A percentile compares a stretch with the other conserved stretches of the same genome.
Conservation (phyloP, 2,329 filamentous ascomycete genomes). For the Paecilomyces dactylethromorphus region DNA sequence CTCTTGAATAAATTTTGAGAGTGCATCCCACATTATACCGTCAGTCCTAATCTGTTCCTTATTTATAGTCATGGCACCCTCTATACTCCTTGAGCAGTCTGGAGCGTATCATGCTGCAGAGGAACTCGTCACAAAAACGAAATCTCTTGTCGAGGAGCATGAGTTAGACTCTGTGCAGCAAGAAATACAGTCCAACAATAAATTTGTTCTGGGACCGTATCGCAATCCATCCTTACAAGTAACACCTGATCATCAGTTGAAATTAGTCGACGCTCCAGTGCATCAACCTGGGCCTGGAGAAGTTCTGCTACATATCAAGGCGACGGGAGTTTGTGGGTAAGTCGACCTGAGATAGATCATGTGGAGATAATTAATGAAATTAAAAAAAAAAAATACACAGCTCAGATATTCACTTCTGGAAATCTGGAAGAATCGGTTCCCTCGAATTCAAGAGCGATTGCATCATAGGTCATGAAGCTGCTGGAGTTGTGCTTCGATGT, state of each 20-base stretch:
- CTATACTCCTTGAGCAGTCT: not conserved
- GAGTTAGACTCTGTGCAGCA: not conserved
- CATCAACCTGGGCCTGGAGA: conserved; percentile 49
- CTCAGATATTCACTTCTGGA: conserved; percentile 65
- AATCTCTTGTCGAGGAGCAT: not conserved
- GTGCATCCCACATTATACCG: not conserved
- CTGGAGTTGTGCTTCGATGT: conserved; percentile 53
- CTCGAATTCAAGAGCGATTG: conserved; percentile 58
- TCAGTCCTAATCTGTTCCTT: not conserved
- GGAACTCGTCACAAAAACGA: not conserved
- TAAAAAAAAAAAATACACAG: conserved; percentile 31
- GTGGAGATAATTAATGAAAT: not conserved
- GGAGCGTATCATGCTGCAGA: not conserved
- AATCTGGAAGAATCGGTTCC: conserved; percentile 56
- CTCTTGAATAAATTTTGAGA: too few relatives aligned
- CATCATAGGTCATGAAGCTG: conserved; percentile 60
- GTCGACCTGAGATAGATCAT: not conserved
- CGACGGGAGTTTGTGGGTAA: conserved; percentile 59
- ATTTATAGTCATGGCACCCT: not conserved
- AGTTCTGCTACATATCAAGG: conserved; percentile 56
- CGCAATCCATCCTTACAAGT: conserved; percentile 50
- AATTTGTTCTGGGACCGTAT: not conserved
- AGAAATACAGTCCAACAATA: not conserved
- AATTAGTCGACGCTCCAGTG: conserved; percentile 52
- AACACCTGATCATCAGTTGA: conserved; percentile 54